Conservation (phyloP, 768 basidiomycete species). For the Leccinellum rugosiceps region DNA sequence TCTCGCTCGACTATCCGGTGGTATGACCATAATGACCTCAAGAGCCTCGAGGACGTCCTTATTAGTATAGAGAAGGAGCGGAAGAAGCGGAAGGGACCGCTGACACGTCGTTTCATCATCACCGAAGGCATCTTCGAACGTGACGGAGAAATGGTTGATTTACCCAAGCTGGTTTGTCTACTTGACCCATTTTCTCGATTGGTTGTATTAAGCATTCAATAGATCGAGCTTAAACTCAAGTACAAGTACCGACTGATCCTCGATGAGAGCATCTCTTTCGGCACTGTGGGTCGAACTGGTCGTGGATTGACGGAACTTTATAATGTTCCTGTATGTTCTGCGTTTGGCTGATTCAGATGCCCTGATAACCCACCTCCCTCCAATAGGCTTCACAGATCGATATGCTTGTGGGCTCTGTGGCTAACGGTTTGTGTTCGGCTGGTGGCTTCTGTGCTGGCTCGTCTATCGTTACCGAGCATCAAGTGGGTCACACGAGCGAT, state of each 20-base stretch:
- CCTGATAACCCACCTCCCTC: not conserved
- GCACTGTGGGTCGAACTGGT: constrained; percentile 88
- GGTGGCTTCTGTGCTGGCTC: constrained; percentile 98
- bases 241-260: constrained; percentile 95
- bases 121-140: constrained; percentile 97
- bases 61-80: constrained; percentile 83
- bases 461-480: constrained; percentile 78
- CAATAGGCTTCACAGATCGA: constrained; percentile 87
- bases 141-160: constrained; percentile 87
- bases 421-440: constrained; percentile 74
- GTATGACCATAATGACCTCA: constrained; percentile 95
- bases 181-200: not conserved
- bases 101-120: constrained; percentile 92
- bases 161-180: constrained; percentile 84
- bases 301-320: constrained; percentile 94
- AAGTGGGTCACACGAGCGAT: constrained; percentile 42
- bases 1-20: constrained; percentile 88
- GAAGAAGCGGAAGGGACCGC: constrained; percentile 73
- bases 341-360: not conserved
- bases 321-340: constrained; percentile 74
- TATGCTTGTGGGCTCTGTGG: constrained; percentile 90
- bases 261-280: constrained; percentile 93
- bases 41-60: constrained; percentile 86
- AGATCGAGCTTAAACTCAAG: constrained; percentile 94
- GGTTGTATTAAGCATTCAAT: not conserved